Percentiles rank a stretch among this genome's conserved stretches.
phyloP scores from a whole-genome alignment of 176 grass and related monocot species.

The Canna indica region DNA sequence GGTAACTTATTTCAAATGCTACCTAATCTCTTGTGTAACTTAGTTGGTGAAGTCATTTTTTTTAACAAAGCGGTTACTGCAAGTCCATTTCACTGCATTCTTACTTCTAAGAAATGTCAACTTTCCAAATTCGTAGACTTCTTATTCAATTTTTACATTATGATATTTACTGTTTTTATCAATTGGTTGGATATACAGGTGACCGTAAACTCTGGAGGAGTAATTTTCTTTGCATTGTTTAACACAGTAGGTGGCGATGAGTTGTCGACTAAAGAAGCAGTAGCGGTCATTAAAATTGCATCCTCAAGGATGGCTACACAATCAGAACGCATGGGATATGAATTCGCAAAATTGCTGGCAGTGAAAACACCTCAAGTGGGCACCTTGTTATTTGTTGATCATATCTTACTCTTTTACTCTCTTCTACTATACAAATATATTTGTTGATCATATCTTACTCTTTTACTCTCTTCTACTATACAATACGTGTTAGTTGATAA shows the following conservation, averaged over 20 bases:
- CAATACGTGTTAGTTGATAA: no score
- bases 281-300: constrained; percentile 91
- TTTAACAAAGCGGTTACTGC: not conserved
- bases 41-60: no score
- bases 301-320: constrained; percentile 96
- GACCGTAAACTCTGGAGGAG: constrained; percentile 92
- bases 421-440: not conserved
- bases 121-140: not conserved
- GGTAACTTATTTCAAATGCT: not conserved
- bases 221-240: constrained; percentile 86
- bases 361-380: constrained; percentile 84
- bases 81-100: not conserved
- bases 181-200: constrained; percentile 32
- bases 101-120: not conserved
- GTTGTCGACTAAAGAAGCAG: constrained; percentile 39
- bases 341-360: constrained; percentile 87
- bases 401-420: not conserved
- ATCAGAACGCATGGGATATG: constrained; percentile 83
- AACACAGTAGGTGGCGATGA: constrained; percentile 26
- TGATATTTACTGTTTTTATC: not conserved
- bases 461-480: not conserved
- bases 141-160: not conserved
- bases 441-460: constrained; percentile 4
- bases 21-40: not conserved
- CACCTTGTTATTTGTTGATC: constrained; percentile 15